phyloP scores from a whole-genome alignment of 78 protist species.

The Bigelowiella natans region DNA sequence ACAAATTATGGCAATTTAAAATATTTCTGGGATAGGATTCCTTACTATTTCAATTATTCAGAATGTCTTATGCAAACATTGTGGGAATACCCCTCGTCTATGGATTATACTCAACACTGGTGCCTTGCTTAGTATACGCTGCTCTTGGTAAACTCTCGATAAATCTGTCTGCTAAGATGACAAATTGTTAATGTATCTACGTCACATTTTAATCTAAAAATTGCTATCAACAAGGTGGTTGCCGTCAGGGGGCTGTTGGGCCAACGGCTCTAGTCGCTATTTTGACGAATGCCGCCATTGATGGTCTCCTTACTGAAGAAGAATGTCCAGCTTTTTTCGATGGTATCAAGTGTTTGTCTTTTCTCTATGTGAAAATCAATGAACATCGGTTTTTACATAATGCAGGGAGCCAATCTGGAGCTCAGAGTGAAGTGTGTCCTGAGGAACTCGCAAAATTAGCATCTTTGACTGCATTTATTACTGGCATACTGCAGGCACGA shows the following conservation, averaged over 20 bases:
- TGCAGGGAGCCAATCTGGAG: too few relatives aligned
- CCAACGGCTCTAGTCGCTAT: neutral
- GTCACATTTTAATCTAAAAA: too few relatives aligned
- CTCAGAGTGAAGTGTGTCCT: neutral
- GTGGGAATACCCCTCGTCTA: neutral
- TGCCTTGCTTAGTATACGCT: neutral
- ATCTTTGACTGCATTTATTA: neutral
- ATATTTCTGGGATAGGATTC: too few relatives aligned
- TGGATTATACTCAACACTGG: neutral
- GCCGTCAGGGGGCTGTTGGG: neutral
- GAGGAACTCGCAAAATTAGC: neutral
- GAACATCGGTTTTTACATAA: neutral
- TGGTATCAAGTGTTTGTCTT: too few relatives aligned
- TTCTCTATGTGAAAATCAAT: neutral
- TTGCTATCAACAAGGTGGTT: too few relatives aligned
- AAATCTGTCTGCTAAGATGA: too few relatives aligned
- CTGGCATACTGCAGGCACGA: neutral
- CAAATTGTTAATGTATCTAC: too few relatives aligned
- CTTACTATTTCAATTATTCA: too few relatives aligned
- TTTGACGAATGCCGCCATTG: neutral
- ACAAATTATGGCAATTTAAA: too few relatives aligned
- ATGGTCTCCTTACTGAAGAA: neutral
- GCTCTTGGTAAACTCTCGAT: neutral
- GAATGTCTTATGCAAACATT: neutral
- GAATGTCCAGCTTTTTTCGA: neutral